Evolutionary conservation across 805 yeast species (phyloP), one percentile per base, ranked within the genome.

Genomic region (Cyberlindnera americana): DNA sequence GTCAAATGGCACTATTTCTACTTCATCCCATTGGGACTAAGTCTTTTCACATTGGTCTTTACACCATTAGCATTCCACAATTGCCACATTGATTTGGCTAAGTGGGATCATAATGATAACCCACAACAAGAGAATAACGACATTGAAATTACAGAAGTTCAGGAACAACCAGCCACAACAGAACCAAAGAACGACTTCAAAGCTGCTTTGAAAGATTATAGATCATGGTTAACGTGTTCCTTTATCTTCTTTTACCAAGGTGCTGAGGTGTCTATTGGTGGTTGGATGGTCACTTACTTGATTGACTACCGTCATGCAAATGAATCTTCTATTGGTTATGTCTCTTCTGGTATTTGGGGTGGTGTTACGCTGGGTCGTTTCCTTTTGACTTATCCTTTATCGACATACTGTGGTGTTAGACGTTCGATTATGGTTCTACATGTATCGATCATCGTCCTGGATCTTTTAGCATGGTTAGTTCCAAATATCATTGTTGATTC

Each of bases 281-380:
- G 83, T 16, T 80, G 85, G 86, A 66, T 73, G 29, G 81, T 77
- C 21, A 77, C 85, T 2, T 80, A 66, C 50, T 59, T 80, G 43
- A 64, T 75, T 26, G 73, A 69, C 19, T 74, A 75, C 46, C 64
- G 83, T 31, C 59, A 64, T 24, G 82, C 76, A 2, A 53, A 62
- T 37, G 47, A 57, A 4, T 40, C 52, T 1, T 52, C 66, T 9
- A 65, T 70, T 37, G 83, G 84, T 18, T 78, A 76, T 50, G 78
- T 77, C 17, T 70, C 81, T 0, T 72, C 83, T 10, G 85, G 84
- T 0, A 77, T 73, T 49, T 80, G 85, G 85, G 76, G 69, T 15
- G 87, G 87, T 13, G 59, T 80, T 22, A 75, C 84, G 0, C 28
- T 75, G 8, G 84, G 85, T 1, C 59, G 87, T 33, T 56, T 80